Conservation (phyloP, 768 basidiomycete species). For the Kwoniella bestiolae region DNA sequence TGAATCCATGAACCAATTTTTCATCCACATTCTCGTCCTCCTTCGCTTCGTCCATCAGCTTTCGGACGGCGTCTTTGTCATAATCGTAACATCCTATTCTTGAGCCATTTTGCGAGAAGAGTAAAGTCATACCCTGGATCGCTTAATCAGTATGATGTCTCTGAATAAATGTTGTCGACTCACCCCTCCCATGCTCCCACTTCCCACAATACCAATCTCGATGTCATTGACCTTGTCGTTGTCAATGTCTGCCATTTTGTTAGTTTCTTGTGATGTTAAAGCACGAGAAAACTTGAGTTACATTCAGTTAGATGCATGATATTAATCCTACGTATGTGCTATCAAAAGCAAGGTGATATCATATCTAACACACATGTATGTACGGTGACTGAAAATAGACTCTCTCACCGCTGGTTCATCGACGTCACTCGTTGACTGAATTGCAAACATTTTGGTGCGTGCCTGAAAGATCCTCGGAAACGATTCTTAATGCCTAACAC, state of each 20-base stretch:
- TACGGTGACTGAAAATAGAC: constrained; percentile 11
- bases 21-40: constrained; percentile 31
- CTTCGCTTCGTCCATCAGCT: constrained; percentile 33
- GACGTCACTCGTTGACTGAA: too few species aligned
- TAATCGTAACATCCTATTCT: constrained; percentile 46
- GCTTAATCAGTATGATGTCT: background rate
- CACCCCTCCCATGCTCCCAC: constrained; percentile 47
- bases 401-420: background rate
- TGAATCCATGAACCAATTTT: constrained; percentile 37
- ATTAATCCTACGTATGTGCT: background rate
- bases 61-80: constrained; percentile 38
- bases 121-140: constrained; percentile 45
- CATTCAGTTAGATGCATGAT: too few species aligned
- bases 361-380: background rate
- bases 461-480: background rate
- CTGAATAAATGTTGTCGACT: constrained; percentile 7
- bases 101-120: constrained; percentile 39
- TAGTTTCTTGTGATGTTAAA: too few species aligned
- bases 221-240: constrained; percentile 37
- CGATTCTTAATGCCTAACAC: background rate
- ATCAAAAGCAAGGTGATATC: background rate
- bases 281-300: too few species aligned
- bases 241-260: constrained; percentile 46
- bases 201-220: constrained; percentile 49
- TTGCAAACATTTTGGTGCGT: background rate